Percentiles rank a stretch among this genome's conserved stretches.
Evolutionary conservation across 441 rosid species (phyloP).

Genomic region (Gossypium davidsonii): DNA sequence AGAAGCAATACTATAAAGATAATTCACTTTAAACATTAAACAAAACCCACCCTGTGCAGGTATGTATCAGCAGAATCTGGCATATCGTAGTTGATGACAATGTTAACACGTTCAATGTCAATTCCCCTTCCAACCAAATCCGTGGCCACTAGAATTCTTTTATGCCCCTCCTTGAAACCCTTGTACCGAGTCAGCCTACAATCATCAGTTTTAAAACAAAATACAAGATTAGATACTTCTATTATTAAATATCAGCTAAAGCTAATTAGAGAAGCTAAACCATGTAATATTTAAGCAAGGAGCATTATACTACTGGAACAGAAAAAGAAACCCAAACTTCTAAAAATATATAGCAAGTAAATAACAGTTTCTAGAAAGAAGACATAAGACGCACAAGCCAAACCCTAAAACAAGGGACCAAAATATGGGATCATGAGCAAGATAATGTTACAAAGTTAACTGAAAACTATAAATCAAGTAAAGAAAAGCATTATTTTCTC

Average conservation of each 20-base stretch:
- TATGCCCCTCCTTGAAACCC: conserved; percentile 95
- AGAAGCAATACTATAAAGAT: not conserved
- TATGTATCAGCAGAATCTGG: conserved; percentile 98
- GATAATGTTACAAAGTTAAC: not conserved
- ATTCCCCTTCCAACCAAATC: conserved; percentile 96
- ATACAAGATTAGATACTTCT: not conserved
- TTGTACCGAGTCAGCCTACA: conserved; percentile 89
- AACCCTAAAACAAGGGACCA: not conserved
- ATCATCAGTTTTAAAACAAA: not conserved
- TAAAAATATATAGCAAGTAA: not conserved
- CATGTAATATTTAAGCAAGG: not conserved
- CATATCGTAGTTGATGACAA: conserved; percentile 96
- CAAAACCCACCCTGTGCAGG: conserved; percentile 72
- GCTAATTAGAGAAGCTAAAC: not conserved
- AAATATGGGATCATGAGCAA: not conserved
- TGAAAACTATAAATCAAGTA: not conserved
- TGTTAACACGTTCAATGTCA: conserved; percentile 95
- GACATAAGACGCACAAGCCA: not conserved
- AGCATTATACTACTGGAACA: not conserved
- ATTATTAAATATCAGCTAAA: not conserved
- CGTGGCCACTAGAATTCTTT: conserved; percentile 92
- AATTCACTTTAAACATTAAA: not conserved
- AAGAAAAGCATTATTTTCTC: not conserved
- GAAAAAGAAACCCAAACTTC: not conserved
- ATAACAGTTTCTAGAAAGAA: not conserved